These are phyloP conservation scores for Geotrichum cucujoidarum DNA, from an alignment of 1,139 yeast species.

Conservation along the genomic window DNA sequence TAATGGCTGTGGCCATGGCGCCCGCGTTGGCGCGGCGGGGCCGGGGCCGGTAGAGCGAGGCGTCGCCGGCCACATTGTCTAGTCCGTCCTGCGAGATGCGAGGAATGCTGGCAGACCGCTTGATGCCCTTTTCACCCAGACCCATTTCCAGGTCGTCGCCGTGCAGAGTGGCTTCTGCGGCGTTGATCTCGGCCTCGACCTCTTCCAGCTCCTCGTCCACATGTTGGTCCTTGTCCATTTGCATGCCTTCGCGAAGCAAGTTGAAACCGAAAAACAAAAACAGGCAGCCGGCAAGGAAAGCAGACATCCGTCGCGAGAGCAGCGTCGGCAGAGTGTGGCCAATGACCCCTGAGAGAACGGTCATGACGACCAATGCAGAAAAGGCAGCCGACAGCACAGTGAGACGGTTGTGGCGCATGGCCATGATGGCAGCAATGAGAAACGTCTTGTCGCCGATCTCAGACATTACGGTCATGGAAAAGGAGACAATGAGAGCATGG, in stretches of 20 bases:
- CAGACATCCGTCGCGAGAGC: conserved; percentile 74
- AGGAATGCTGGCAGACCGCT: conserved; percentile 31
- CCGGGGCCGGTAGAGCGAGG: conserved; percentile 28
- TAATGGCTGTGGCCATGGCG: conserved; percentile 20
- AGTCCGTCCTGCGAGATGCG: conserved; percentile 33
- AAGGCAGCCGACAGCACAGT: conserved; percentile 86
- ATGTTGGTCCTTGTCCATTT: conserved; percentile 75
- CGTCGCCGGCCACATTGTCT: conserved; percentile 27
- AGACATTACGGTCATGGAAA: conserved; percentile 76
- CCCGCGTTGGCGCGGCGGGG: conserved; percentile 20
- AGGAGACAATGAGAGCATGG: conserved; percentile 37
- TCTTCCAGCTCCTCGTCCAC: conserved; percentile 95
- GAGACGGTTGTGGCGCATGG: conserved; percentile 83
- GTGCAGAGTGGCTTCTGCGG: conserved; percentile 50
- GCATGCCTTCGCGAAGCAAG: conserved; percentile 72
- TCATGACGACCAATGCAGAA: conserved; percentile 83
- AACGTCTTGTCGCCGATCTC: conserved; percentile 98
- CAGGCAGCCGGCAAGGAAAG: conserved; percentile 71
- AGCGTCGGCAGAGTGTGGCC: conserved; percentile 89
- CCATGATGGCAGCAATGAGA: conserved; percentile 94
- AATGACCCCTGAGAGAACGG: conserved; percentile 79
- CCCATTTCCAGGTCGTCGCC: conserved; percentile 50
- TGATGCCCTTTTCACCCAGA: conserved; percentile 26
- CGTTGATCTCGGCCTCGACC: conserved; percentile 88
- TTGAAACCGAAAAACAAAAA: conserved; percentile 80